These are phyloP conservation scores for Amanita fuliginea DNA, from an alignment of 768 basidiomycete species.

Conservation along the genomic window DNA sequence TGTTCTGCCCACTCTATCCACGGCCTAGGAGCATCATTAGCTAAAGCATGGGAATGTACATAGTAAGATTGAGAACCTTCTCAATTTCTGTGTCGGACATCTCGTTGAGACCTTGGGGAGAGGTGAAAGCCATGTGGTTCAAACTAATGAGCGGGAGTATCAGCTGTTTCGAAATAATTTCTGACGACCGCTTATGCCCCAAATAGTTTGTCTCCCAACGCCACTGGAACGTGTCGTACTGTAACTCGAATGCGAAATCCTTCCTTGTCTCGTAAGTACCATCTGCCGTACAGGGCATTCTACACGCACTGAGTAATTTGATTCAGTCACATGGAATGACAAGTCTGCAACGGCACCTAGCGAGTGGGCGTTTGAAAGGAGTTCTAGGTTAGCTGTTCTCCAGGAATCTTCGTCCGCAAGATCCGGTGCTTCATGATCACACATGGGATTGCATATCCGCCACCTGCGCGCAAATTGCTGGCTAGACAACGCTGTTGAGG, in stretches of 20 bases:
- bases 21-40: constrained; percentile 29
- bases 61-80: constrained; percentile 40
- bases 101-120: constrained; percentile 44
- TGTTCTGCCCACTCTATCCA: constrained; percentile 61
- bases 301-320: constrained; percentile 45
- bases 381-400: constrained; percentile 42
- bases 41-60: not conserved
- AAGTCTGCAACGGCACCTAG: constrained; percentile 47
- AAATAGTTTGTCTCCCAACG: constrained; percentile 65
- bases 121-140: constrained; percentile 57
- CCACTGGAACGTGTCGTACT: constrained; percentile 58
- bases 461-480: constrained; percentile 60
- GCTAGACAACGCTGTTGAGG: constrained; percentile 34
- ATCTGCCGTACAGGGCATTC: not conserved
- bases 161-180: constrained; percentile 68
- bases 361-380: constrained; percentile 49
- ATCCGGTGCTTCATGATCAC: constrained; percentile 17
- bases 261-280: constrained; percentile 15
- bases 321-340: constrained; percentile 48
- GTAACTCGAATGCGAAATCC: constrained; percentile 59
- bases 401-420: constrained; percentile 48
- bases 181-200: constrained; percentile 54
- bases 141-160: constrained; percentile 67
- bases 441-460: constrained; percentile 42
- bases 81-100: constrained; percentile 50